Evolutionary conservation across 495 filamentous ascomycete genomes (phyloP).

Genomic region (Aspergillus leporis): DNA sequence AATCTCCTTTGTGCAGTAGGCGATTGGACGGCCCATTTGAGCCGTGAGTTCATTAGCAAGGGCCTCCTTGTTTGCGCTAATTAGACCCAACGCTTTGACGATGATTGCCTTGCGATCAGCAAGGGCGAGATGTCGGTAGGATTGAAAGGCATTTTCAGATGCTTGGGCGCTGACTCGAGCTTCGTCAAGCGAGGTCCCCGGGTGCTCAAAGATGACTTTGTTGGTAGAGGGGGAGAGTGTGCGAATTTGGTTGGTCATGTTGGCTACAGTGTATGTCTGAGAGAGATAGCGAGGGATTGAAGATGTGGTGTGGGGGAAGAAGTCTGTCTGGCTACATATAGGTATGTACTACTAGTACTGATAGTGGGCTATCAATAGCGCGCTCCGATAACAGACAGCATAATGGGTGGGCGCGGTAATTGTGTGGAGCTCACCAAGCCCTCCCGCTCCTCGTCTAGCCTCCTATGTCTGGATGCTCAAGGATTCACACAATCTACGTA

Average conservation of each 20-base stretch:
- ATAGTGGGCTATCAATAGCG: not conserved
- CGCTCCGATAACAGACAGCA: not conserved
- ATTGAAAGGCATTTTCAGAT: slow-evolving; percentile 70
- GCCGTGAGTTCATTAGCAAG: slow-evolving; percentile 79
- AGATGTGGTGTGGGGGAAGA: not conserved
- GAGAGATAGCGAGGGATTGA: not conserved
- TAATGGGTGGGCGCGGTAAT: not conserved
- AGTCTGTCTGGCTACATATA: not conserved
- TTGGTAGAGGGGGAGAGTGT: slow-evolving; percentile 89
- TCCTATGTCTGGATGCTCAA: no score
- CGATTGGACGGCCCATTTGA: slow-evolving; percentile 93
- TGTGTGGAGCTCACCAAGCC: not conserved
- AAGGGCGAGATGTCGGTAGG: slow-evolving; percentile 64
- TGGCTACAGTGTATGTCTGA: slow-evolving; percentile 18
- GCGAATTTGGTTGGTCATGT: slow-evolving; percentile 80
- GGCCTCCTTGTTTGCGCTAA: slow-evolving; percentile 69
- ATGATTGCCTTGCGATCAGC: slow-evolving; percentile 74
- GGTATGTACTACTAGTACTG: no score
- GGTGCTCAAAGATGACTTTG: slow-evolving; percentile 76
- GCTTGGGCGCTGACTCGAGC: slow-evolving; percentile 63
- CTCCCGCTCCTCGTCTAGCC: not conserved
- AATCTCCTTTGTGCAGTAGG: slow-evolving; percentile 80
- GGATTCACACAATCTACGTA: no score
- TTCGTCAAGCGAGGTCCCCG: slow-evolving; percentile 68
- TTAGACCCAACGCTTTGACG: slow-evolving; percentile 69